Percentiles rank a stretch among this genome's conserved stretches.
Evolutionary conservation across 306 rosid species (phyloP).

Genomic region (Biancaea sappan): DNA sequence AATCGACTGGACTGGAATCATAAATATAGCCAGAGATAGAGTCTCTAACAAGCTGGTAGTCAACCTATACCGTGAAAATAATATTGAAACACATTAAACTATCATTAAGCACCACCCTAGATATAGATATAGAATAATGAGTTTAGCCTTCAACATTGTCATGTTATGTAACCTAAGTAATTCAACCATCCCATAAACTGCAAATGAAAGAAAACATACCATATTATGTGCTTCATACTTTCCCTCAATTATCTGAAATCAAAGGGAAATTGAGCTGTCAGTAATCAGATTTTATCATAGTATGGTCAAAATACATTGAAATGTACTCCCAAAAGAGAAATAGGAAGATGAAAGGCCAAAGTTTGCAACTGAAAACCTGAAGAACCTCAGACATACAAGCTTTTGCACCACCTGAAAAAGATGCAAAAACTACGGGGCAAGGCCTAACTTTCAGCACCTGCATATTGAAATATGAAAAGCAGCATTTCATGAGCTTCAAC

Average conservation of each 20-base stretch:
- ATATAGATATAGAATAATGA: neutral
- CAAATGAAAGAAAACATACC: constrained; percentile 55
- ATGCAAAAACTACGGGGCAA: constrained; percentile 82
- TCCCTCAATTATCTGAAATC: constrained; percentile 76
- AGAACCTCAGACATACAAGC: constrained; percentile 84
- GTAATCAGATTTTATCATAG: constrained; percentile 2
- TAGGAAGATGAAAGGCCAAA: neutral
- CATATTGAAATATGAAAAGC: constrained; percentile 28
- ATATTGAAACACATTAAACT: constrained; percentile 20
- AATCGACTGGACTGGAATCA: constrained; percentile 98
- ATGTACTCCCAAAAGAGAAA: neutral
- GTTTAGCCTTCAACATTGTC: constrained; percentile 1
- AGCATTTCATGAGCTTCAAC: constrained; percentile 24
- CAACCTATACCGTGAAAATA: constrained; percentile 58
- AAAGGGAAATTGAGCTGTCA: constrained; percentile 32
- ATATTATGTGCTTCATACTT: constrained; percentile 54
- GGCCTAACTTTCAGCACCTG: constrained; percentile 79
- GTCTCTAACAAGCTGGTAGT: constrained; percentile 73
- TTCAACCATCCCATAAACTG: constrained; percentile 21
- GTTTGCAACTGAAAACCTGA: constrained; percentile 63
- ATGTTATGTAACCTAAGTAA: constrained; percentile 22
- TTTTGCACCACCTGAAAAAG: constrained; percentile 93
- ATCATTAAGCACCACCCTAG: constrained; percentile 18
- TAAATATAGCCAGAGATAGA: constrained; percentile 83
- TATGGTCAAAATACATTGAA: neutral